Base-by-base conservation (phyloP, 2,329 filamentous ascomycete genomes). In the Oidium heveae region DNA sequence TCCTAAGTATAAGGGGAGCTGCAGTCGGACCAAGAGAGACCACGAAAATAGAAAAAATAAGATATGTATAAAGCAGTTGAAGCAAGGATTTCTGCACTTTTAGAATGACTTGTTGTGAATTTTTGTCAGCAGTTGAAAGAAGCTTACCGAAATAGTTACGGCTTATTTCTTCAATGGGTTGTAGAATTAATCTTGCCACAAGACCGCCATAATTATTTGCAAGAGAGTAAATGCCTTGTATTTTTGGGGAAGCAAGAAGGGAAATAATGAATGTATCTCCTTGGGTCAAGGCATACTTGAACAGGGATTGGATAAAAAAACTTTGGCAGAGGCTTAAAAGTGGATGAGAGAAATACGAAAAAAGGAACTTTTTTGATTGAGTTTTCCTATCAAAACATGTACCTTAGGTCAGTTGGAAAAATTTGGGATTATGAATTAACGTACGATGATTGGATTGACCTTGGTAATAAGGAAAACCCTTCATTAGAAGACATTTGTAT, bases 151-250 rank as follows among this genome's bases (percentile, higher is more conserved):
- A 95, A 64, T 94, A 80, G 63, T 82, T 87, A 41, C 93, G 82
- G 59, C 84, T 88, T 65, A 83, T 89, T 68, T 98, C 93, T 67
- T 98, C 91, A 57, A 98, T 79, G 8, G 91, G 93, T 63, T 96
- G 91, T 66, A 98, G 89, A 53, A 98, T 70, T 59, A 96, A 77
- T 2, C 91, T 78, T 0, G 91, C 91, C 32, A 94, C 70, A 0
- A 98, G 75, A 2, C 88, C 85, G 22, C 91, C 91, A 65, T 91
- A 98, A 67, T 96, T 98, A 62, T 87, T 87, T 54, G 89, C 91
- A 5, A 98, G 74, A 0, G 88, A 86, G 64, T 96, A 98, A 37
- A 86, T 80, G 15, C 91, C 91, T 69, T 96, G 91, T 4, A 88
- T 83, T 44, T 78, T 72, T 1, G 91, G 75, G 0, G 80, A 79